These are phyloP conservation scores for Cutaneotrichosporon dermatis DNA, from an alignment of 1,284 basidiomycete genomes.

Conservation along the genomic window DNA sequence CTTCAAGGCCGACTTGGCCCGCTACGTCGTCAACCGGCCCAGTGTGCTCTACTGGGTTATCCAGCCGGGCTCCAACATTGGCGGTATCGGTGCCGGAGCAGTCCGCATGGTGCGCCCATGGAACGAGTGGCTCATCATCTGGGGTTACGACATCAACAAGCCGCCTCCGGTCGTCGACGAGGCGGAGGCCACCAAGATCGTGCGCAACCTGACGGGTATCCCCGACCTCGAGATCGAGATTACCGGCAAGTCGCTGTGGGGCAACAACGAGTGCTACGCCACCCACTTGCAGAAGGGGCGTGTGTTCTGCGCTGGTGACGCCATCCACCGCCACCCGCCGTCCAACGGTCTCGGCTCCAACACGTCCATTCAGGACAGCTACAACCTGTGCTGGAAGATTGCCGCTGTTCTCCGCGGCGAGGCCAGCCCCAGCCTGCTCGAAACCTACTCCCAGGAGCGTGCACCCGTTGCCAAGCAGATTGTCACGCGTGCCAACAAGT, in stretches of 20 bases:
- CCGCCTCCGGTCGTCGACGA: slow-evolving; percentile 14
- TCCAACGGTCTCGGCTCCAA: slow-evolving; percentile 17
- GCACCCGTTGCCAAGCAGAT: slow-evolving; percentile 18
- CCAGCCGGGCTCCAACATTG: slow-evolving; percentile 18
- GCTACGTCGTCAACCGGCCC: slow-evolving; percentile 9
- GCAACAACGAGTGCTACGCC: slow-evolving; percentile 18
- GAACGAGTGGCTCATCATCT: slow-evolving; percentile 20
- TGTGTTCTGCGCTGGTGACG: slow-evolving; percentile 18
- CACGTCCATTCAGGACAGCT: slow-evolving; percentile 20
- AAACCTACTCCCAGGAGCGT: slow-evolving; percentile 11
- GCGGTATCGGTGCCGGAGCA: slow-evolving; percentile 16
- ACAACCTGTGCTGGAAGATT: slow-evolving; percentile 20
- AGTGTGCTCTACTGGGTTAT: slow-evolving; percentile 20
- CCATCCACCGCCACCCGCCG: slow-evolving; percentile 19
- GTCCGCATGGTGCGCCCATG: slow-evolving; percentile 20
- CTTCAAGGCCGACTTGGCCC: slow-evolving; percentile 17
- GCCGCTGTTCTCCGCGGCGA: slow-evolving; percentile 9
- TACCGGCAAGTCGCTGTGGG: slow-evolving; percentile 19
- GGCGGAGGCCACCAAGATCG: slow-evolving; percentile 6
- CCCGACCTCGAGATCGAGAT: slow-evolving; percentile 19
- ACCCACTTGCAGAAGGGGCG: slow-evolving; percentile 14
- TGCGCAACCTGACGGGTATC: slow-evolving; percentile 14
- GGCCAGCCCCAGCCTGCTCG: slow-evolving; percentile 13
- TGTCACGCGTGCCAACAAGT: slow-evolving; percentile 20
- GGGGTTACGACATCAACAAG: slow-evolving; percentile 15